These are phyloP conservation scores for Rhizopus delemar DNA, from an alignment of 371 early-diverging fungal genomes.

Conservation along the genomic window DNA sequence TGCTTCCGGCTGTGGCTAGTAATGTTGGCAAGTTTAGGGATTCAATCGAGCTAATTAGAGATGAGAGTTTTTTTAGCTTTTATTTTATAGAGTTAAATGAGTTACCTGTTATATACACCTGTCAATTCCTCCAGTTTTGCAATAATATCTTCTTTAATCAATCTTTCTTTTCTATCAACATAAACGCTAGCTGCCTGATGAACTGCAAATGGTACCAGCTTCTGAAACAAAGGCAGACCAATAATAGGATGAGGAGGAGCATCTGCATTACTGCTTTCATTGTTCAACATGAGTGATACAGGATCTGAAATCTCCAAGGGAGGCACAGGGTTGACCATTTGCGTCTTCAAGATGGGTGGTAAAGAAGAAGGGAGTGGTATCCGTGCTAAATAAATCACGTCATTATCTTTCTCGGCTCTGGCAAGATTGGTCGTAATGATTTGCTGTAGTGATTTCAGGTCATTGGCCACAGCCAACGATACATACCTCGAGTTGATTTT, in stretches of 20 bases:
- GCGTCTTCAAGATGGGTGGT: conserved; percentile 60
- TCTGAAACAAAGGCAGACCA: conserved; percentile 80
- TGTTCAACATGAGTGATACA: conserved; percentile 50
- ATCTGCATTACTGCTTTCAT: conserved; percentile 20
- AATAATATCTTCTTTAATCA: conserved; percentile 68
- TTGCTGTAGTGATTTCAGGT: conserved; percentile 54
- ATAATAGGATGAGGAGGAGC: conserved; percentile 47
- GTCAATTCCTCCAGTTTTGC: conserved; percentile 65
- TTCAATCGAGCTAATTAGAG: conserved; percentile 51
- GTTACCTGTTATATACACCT: conserved; percentile 47
- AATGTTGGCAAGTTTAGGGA: conserved; percentile 72
- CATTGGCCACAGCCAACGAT: conserved; percentile 36
- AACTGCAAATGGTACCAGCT: conserved; percentile 85
- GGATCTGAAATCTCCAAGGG: conserved; percentile 44
- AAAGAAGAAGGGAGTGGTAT: conserved; percentile 69
- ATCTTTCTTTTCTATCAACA: conserved; percentile 73
- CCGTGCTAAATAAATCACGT: conserved; percentile 80
- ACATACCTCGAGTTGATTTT: conserved; percentile 12
- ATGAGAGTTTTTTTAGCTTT: background rate
- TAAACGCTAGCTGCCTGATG: conserved; percentile 89
- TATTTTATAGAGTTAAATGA: background rate
- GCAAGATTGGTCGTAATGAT: conserved; percentile 61
- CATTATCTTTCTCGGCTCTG: conserved; percentile 87
- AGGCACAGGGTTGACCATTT: conserved; percentile 67
- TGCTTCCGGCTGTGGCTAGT: conserved; percentile 67